phyloP scores from a whole-genome alignment of 1,284 basidiomycete genomes.

The Rhodotorula sp. region DNA sequence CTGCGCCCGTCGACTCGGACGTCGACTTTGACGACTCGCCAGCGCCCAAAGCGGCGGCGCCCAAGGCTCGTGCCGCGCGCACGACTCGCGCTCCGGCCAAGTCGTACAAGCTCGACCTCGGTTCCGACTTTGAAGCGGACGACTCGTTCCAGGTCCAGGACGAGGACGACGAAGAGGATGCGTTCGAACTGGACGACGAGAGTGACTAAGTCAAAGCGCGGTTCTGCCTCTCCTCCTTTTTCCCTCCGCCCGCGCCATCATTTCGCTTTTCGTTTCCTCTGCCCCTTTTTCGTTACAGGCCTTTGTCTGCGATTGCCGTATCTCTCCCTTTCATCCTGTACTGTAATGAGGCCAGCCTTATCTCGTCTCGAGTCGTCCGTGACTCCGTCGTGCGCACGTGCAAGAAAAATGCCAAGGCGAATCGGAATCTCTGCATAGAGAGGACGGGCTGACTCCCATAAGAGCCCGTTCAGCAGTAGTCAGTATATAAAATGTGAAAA shows the following conservation, averaged over 20 bases:
- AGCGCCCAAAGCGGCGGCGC: background rate
- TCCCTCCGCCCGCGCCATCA: background rate
- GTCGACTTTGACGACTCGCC: constrained; percentile 12
- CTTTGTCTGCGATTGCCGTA: background rate
- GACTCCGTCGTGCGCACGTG: too few relatives aligned
- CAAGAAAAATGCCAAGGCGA: too few relatives aligned
- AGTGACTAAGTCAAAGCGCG: background rate
- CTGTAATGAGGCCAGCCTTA: background rate
- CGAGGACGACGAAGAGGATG: constrained; percentile 30
- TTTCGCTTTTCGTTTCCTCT: background rate
- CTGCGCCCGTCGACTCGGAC: constrained; percentile 17
- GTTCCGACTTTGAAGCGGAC: constrained; percentile 7
- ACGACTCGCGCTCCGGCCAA: constrained; percentile 20
- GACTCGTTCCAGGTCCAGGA: constrained; percentile 22
- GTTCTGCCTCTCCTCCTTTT: background rate
- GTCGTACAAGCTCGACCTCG: constrained; percentile 16
- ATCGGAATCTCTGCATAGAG: too few relatives aligned
- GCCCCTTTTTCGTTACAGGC: too few relatives aligned
- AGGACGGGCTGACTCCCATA: too few relatives aligned
- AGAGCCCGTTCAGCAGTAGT: too few relatives aligned
- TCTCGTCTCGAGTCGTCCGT: background rate
- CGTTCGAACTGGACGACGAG: constrained; percentile 15
- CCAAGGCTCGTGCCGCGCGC: constrained; percentile 18
- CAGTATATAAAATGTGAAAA: too few relatives aligned
- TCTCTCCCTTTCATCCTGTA: background rate